These are phyloP conservation scores for Lentinula edodes DNA, from an alignment of 768 basidiomycete genomes.

Conservation along the genomic window DNA sequence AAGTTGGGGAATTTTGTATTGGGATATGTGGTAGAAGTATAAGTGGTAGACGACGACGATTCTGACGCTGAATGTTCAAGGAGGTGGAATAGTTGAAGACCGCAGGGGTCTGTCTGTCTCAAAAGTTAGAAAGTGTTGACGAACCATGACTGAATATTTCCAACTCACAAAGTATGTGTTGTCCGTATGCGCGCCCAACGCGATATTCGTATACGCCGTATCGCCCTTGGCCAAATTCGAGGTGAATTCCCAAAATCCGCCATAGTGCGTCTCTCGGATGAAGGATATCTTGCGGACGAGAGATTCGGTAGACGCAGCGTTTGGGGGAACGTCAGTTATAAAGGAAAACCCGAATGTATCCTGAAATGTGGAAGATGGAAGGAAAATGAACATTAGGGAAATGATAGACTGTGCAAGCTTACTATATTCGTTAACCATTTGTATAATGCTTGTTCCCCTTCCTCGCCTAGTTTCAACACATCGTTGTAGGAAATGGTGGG, in stretches of 20 bases:
- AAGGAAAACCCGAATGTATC: conserved; percentile 88
- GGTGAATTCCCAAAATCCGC: conserved; percentile 96
- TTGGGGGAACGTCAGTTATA: conserved; percentile 72
- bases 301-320: conserved; percentile 79
- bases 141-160: neutral
- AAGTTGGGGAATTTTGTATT: no score
- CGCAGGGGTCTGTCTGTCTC: conserved; percentile 81
- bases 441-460: conserved; percentile 64
- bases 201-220: conserved; percentile 88
- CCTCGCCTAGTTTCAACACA: conserved; percentile 59
- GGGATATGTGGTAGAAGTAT: neutral
- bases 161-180: conserved; percentile 59
- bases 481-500: conserved; percentile 72
- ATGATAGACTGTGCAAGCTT: conserved; percentile 20
- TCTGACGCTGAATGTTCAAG: conserved; percentile 57
- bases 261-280: conserved; percentile 82
- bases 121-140: neutral
- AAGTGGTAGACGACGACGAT: neutral
- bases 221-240: conserved; percentile 88
- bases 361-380: conserved; percentile 29
- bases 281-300: conserved; percentile 74
- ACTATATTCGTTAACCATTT: conserved; percentile 82
- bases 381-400: neutral
- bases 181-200: conserved; percentile 77
- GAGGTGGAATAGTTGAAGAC: conserved; percentile 94